Evolutionary conservation across 2,329 filamentous ascomycete species (phyloP).

Genomic region (Lecanicillium sp.): DNA sequence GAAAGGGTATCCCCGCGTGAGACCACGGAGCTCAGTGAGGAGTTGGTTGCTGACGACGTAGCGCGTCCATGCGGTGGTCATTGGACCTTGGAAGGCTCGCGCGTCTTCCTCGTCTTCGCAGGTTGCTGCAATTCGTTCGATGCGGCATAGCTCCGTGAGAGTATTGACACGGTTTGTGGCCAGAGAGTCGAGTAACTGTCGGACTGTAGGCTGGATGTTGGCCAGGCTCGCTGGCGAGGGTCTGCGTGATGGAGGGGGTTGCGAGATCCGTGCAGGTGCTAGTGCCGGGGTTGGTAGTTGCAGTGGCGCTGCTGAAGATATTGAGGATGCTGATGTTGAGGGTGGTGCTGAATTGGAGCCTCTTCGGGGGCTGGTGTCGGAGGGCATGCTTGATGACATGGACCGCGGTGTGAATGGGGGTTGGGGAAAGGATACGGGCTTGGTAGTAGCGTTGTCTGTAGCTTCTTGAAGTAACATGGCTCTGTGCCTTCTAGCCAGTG

Average conservation of each 20-base stretch:
- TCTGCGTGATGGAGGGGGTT: background rate
- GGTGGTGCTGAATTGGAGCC: slow-evolving; percentile 15
- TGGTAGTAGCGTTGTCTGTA: too few relatives aligned
- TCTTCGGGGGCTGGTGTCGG: slow-evolving; percentile 5
- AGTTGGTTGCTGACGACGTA: slow-evolving; percentile 66
- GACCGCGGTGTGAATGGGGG: background rate
- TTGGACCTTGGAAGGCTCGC: slow-evolving; percentile 50
- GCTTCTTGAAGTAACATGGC: slow-evolving; percentile 15
- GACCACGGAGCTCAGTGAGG: slow-evolving; percentile 58
- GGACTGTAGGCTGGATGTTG: slow-evolving; percentile 17
- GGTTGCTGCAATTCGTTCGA: slow-evolving; percentile 57
- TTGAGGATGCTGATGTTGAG: slow-evolving; percentile 12
- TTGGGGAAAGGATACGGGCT: slow-evolving; percentile 9
- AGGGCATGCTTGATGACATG: slow-evolving; percentile 10
- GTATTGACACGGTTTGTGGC: slow-evolving; percentile 65
- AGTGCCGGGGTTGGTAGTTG: background rate
- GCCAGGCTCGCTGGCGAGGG: slow-evolving; percentile 1
- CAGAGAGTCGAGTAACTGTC: slow-evolving; percentile 55
- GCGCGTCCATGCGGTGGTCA: slow-evolving; percentile 64
- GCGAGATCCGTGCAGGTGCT: background rate
- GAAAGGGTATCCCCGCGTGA: slow-evolving; percentile 62
- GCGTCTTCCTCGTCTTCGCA: slow-evolving; percentile 52
- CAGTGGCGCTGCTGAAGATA: background rate
- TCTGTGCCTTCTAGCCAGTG: background rate
- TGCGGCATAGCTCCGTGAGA: slow-evolving; percentile 61